Percentiles rank a stretch among this genome's conserved stretches.
Conservation (phyloP, 768 basidiomycete genomes). For the Kwoniella dendrophila region DNA sequence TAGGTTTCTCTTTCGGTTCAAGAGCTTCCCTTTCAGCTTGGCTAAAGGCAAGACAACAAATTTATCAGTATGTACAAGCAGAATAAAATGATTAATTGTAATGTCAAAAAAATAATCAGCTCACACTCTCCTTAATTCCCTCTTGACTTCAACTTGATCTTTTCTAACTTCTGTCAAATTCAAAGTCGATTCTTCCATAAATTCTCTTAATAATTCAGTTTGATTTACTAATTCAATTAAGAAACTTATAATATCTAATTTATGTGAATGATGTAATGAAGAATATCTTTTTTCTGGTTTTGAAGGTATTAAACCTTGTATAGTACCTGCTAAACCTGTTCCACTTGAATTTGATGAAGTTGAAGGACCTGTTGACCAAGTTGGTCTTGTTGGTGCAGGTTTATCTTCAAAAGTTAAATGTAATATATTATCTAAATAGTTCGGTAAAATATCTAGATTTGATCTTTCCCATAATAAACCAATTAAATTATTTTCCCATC, state of each 20-base stretch:
- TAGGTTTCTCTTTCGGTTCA: conserved; percentile 45
- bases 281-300: conserved; percentile 70
- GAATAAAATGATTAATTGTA: not conserved
- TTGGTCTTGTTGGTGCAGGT: conserved; percentile 50
- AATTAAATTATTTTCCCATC: conserved; percentile 51
- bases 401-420: conserved; percentile 52
- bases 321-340: too few relatives aligned
- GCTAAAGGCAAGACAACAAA: conserved; percentile 19
- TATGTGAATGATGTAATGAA: conserved; percentile 71
- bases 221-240: conserved; percentile 87
- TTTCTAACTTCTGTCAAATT: conserved; percentile 89
- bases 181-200: conserved; percentile 88
- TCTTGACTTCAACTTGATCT: conserved; percentile 92
- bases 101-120: conserved; percentile 54
- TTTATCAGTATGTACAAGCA: not conserved
- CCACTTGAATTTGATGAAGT: too few relatives aligned
- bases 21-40: conserved; percentile 50
- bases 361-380: conserved; percentile 52
- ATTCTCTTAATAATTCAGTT: conserved; percentile 80
- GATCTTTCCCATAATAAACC: conserved; percentile 53
- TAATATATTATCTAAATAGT: conserved; percentile 56
- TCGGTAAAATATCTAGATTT: conserved; percentile 66
- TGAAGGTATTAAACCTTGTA: conserved; percentile 39
- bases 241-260: conserved; percentile 81
- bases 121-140: conserved; percentile 83